phyloP scores from a whole-genome alignment of 495 filamentous ascomycete genomes.

The Sporormia fimetaria region DNA sequence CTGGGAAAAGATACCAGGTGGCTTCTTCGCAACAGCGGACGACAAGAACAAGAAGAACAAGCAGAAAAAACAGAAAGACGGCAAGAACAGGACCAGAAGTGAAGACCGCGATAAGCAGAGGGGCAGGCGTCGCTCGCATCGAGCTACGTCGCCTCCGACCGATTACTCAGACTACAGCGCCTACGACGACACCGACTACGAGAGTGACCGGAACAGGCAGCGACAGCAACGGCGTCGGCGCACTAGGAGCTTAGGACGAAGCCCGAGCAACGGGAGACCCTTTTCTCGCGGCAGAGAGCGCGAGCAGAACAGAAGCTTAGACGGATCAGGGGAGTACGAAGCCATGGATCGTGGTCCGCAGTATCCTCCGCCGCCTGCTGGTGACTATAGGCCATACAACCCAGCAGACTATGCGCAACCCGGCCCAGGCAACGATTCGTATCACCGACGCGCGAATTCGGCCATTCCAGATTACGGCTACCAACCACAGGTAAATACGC shows the following conservation, averaged over 20 bases:
- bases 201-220: constrained; percentile 6
- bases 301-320: constrained; percentile 6
- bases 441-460: constrained; percentile 16
- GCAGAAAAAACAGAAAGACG: constrained; percentile 3
- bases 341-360: constrained; percentile 8
- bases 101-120: constrained; percentile 11
- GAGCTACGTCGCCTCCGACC: constrained; percentile 15
- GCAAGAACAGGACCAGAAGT: constrained; percentile 5
- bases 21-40: constrained; percentile 29
- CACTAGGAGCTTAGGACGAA: constrained; percentile 18
- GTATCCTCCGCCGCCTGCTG: constrained; percentile 16
- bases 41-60: constrained; percentile 10
- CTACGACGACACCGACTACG: constrained; percentile 23
- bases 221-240: constrained; percentile 12
- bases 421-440: constrained; percentile 9
- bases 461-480: constrained; percentile 16
- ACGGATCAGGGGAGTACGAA: constrained; percentile 13
- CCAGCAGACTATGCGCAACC: constrained; percentile 24
- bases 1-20: constrained; percentile 32
- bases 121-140: constrained; percentile 11
- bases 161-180: constrained; percentile 19
- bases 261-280: constrained; percentile 1
- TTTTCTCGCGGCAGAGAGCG: constrained; percentile 6
- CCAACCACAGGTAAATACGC: constrained; percentile 24
- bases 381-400: constrained; percentile 25